Evolutionary conservation across 352 stramenopile genomes (phyloP).

Genomic region (Globisporangium viniferum): DNA sequence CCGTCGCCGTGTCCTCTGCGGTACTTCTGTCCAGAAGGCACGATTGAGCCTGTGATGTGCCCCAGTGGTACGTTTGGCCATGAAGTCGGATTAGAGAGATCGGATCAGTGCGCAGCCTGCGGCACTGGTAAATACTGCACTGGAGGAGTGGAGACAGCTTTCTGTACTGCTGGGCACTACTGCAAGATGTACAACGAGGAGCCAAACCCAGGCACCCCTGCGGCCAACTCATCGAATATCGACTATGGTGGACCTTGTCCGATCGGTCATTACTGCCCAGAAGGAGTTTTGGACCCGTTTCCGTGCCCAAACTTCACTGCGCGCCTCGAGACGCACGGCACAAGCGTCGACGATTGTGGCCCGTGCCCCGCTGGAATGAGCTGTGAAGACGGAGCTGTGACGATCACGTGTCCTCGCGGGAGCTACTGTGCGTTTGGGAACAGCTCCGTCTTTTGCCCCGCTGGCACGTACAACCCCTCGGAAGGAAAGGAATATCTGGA

Average conservation of each 20-base stretch:
- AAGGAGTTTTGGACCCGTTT: slow-evolving; percentile 64
- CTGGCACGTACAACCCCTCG: slow-evolving; percentile 54
- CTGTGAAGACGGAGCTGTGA: slow-evolving; percentile 71
- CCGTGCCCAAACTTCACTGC: slow-evolving; percentile 62
- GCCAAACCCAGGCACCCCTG: slow-evolving; percentile 38
- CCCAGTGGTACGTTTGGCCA: slow-evolving; percentile 77
- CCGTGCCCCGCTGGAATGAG: slow-evolving; percentile 85
- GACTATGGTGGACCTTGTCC: slow-evolving; percentile 72
- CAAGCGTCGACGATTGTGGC: slow-evolving; percentile 57
- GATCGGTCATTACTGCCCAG: slow-evolving; percentile 71
- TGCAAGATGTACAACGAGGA: slow-evolving; percentile 67
- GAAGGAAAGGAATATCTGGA: slow-evolving; percentile 38
- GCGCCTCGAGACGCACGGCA: slow-evolving; percentile 43
- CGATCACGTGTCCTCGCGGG: slow-evolving; percentile 57
- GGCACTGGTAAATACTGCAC: slow-evolving; percentile 75
- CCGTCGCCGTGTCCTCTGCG: slow-evolving; percentile 51
- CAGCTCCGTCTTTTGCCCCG: slow-evolving; percentile 46
- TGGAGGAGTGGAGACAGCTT: slow-evolving; percentile 62
- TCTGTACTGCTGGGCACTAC: slow-evolving; percentile 81
- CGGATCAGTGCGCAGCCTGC: slow-evolving; percentile 64
- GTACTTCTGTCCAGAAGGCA: slow-evolving; percentile 69
- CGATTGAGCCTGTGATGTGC: slow-evolving; percentile 53
- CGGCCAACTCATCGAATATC: slow-evolving; percentile 4
- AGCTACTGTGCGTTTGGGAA: slow-evolving; percentile 50
- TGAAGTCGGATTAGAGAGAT: slow-evolving; percentile 34